phyloP scores from a whole-genome alignment of 495 filamentous ascomycete genomes.

The Cercophora scortea region DNA sequence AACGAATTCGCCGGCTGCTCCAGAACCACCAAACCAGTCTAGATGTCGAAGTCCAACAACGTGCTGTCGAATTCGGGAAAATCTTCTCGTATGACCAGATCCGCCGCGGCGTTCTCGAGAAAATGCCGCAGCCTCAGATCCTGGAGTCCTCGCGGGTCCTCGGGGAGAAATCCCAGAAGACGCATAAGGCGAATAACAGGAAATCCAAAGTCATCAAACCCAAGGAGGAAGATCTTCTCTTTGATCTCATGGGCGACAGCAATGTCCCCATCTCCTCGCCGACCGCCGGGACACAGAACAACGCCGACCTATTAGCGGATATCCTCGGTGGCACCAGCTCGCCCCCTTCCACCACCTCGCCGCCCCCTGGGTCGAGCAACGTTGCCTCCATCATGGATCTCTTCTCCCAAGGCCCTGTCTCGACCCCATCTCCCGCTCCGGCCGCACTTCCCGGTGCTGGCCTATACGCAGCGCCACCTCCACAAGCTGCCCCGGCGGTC shows the following conservation, averaged over 20 bases:
- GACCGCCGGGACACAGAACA: conserved; percentile 63
- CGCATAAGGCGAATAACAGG: conserved; percentile 61
- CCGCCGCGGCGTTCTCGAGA: conserved; percentile 82
- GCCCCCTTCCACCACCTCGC: conserved; percentile 43
- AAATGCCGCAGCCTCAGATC: conserved; percentile 96
- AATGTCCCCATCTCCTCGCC: conserved; percentile 40
- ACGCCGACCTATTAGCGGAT: conserved; percentile 80
- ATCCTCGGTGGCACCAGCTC: conserved; percentile 64
- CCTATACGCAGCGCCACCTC: conserved; percentile 41
- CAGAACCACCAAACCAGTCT: conserved; percentile 69
- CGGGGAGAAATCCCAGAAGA: conserved; percentile 78
- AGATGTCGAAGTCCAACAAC: conserved; percentile 92
- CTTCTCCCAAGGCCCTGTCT: conserved; percentile 40
- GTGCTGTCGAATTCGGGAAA: conserved; percentile 90
- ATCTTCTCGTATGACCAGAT: conserved; percentile 85
- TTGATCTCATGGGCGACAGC: conserved; percentile 86
- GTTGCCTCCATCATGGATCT: conserved; percentile 83
- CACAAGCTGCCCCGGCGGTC: conserved; percentile 28
- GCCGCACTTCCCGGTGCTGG: conserved; percentile 33
- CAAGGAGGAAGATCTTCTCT: conserved; percentile 81
- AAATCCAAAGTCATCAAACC: conserved; percentile 73
- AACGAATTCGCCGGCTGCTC: conserved; percentile 72
- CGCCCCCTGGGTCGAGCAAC: conserved; percentile 46
- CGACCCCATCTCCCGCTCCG: conserved; percentile 18
- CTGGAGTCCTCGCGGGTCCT: conserved; percentile 86